Evolutionary conservation across 2,329 filamentous ascomycete species (phyloP), one percentile per base, ranked within the genome.

Genomic region (Sphaceloma murrayae): DNA sequence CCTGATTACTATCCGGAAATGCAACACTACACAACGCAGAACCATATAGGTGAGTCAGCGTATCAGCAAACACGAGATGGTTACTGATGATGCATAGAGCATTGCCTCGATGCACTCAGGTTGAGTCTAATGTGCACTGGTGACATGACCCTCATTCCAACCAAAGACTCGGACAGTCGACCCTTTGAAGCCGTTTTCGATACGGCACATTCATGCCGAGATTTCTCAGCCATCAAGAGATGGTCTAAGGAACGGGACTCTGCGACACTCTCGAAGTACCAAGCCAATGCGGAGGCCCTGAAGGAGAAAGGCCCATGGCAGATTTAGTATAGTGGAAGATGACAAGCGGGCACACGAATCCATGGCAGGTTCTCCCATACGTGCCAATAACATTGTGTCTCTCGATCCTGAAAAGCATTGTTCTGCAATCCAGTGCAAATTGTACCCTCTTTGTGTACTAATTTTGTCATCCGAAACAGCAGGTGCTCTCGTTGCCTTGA

Each of bases 1-100:
- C 33, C 33, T n/a, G 33, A 34, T 9, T 34, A 34, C 33, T 34
- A 34, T 11, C 33, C 33, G 22, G 33, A 34, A 11, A 34, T 34
- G 33, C 14, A 34, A 9, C 33, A 34, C 8, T 34, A 34, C 33
- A 34, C 33, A 4, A 34, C 33, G 14, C 1, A 17, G 13, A 34
- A 34, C 17, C 33, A 34, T n/a, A 34, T 34, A n/a, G 33, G 33
- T 34, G 14, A 3, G 17, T 2, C 8, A 10, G 10, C 9, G n/a
- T n/a, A n/a, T n/a, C n/a, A n/a, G n/a, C n/a, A n/a, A n/a, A n/a
- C n/a, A n/a, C n/a, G n/a, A n/a, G n/a, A n/a, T n/a, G n/a, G n/a
- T n/a, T n/a, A n/a, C n/a, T n/a, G n/a, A n/a, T n/a, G n/a, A n/a
- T n/a, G n/a, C n/a, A n/a, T 19, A 19, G 33, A 34, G 14, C 33